Percentiles rank a stretch among this genome's conserved stretches.
Evolutionary conservation across 139 green algal species (phyloP).

Genomic region (Desmodesmus armatus): DNA sequence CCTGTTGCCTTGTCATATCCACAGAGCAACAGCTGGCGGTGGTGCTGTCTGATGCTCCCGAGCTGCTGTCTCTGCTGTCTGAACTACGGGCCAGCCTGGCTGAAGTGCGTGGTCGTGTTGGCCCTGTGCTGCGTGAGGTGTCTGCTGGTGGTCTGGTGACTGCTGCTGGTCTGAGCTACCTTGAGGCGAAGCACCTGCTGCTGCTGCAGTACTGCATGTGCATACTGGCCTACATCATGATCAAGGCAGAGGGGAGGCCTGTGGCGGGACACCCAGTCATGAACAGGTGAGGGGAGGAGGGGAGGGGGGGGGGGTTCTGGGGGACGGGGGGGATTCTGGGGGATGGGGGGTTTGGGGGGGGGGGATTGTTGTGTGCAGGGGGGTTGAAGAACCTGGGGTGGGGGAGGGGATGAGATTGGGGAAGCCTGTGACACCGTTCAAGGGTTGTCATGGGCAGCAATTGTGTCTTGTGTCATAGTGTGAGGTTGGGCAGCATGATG

Average conservation of each 20-base stretch:
- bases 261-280: conserved; percentile 96
- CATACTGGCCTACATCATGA: conserved; percentile 96
- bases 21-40: conserved; percentile 60
- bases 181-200: conserved; percentile 98
- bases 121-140: conserved; percentile 82
- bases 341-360: too few species aligned
- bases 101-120: conserved; percentile 50
- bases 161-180: conserved; percentile 89
- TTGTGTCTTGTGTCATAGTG: too few species aligned
- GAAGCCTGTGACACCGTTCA: too few species aligned
- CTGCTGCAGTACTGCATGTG: conserved; percentile 93
- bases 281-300: conserved; percentile 36
- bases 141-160: conserved; percentile 79
- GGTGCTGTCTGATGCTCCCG: conserved; percentile 80
- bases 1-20: not conserved
- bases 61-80: conserved; percentile 83
- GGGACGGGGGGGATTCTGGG: not conserved
- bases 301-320: not conserved
- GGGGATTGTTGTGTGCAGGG: too few species aligned
- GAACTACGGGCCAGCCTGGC: conserved; percentile 69
- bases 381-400: too few species aligned
- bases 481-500: too few species aligned
- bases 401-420: too few species aligned
- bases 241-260: conserved; percentile 92
- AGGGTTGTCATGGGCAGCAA: too few species aligned